Base-by-base conservation (phyloP, 1,284 basidiomycete species). In the Rhodotorula sp. region DNA sequence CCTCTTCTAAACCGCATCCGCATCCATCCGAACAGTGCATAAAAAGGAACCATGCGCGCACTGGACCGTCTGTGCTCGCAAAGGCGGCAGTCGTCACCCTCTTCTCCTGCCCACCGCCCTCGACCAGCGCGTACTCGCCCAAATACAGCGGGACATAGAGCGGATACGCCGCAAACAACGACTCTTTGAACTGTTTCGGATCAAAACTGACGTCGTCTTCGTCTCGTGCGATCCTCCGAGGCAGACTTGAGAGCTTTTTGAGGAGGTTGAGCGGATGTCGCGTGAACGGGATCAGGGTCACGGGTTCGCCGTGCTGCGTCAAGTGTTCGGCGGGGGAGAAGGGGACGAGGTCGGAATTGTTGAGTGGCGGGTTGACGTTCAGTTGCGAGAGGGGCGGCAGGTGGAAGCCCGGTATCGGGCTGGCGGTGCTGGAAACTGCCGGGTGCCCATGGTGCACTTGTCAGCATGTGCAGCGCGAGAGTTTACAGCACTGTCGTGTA, bases 111-210 rank as follows among this genome's bases (percentile, higher is more conserved):
- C 34, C 45, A 23, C 38, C 26, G 23, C 34, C 7, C 14, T 57
- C 69, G 31, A 57, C 65, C 19, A 63, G 34, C 58, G 68, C 73
- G 19, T 52, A 73, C 54, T 75, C 74, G 55, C 64, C 74, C 1
- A 71, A 56, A 48, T 73, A 75, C n/a, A 73, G 34, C 19, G 74
- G 74, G 8, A 75, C 50, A 52, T 66, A 73, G 2, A 69, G n/a
- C 16, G 74, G 71, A 52, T 73, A 73, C 10, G 55, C 66, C 0
- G 71, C 69, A 18, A 70, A 68, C 14, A 75, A 10, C 28, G 61
- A 26, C n/a, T 63, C 38, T 10, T 69, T 57, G 48, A 75, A 70
- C 12, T 48, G 21, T 15, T 45, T 47, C 1, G 74, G 69, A 52
- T 68, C 70, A 47, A 75, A 21, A 18, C 64, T 61, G 43, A 72